Percentiles rank a stretch among this genome's conserved stretches.
These are phyloP conservation scores for Fusarium sp. DNA, from an alignment of 2,329 filamentous ascomycete genomes.

Conservation along the genomic window DNA sequence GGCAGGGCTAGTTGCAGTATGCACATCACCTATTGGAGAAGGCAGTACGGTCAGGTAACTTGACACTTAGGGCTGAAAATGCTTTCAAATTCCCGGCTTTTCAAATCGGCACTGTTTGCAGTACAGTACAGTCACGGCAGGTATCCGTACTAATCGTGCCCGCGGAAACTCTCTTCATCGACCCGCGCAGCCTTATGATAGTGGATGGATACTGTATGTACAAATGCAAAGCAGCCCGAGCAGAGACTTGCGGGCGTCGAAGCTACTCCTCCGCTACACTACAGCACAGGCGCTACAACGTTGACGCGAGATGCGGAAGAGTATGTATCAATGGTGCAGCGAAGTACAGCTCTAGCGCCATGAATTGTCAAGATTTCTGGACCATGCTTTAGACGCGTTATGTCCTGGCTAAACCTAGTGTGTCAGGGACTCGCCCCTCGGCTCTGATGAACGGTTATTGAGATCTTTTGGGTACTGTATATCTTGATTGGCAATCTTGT, in stretches of 20 bases:
- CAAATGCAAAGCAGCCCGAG: not conserved
- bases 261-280: not conserved
- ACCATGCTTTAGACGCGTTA: conserved; percentile 12
- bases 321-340: conserved; percentile 3
- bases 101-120: conserved; percentile 30
- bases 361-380: conserved; percentile 21
- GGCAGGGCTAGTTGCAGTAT: conserved; percentile 42
- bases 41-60: conserved; percentile 5
- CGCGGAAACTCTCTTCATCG: conserved; percentile 5
- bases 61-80: conserved; percentile 39
- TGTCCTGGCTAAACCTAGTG: conserved; percentile 18
- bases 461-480: conserved; percentile 1
- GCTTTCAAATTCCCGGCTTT: conserved; percentile 17
- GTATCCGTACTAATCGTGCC: conserved; percentile 1
- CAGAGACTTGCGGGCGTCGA: conserved; percentile 20
- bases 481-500: conserved; percentile 9
- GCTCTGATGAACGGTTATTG: conserved; percentile 19
- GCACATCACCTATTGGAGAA: conserved; percentile 41
- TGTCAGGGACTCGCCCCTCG: conserved; percentile 34
- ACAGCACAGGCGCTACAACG: conserved; percentile 13
- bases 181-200: conserved; percentile 10
- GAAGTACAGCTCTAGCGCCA: conserved; percentile 15
- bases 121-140: not conserved
- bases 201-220: no score
- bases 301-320: conserved; percentile 25